Base-by-base conservation (phyloP, 352 stramenopile species). In the Phytopythium litorale region DNA sequence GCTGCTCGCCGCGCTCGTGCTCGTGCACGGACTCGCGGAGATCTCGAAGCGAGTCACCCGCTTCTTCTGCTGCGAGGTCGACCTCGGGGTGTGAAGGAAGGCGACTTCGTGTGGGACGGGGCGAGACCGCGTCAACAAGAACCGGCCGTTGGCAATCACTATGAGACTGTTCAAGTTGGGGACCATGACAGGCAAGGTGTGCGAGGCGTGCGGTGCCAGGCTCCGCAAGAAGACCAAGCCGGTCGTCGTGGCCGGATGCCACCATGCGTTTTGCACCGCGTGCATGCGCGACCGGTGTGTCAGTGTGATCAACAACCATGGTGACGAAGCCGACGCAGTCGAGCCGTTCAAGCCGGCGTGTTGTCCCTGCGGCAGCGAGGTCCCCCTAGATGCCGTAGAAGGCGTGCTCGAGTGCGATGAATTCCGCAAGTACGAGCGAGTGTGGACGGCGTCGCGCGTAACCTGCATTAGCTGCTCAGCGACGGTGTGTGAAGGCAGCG, bases 11-110 rank as follows among this genome's bases (percentile, higher is more conserved):
- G 57, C 73, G 43, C 55, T 82, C 49, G 62, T 71, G 15, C 37
- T 81, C 62, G 54, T 84, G 19, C 75, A 88, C 56, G 75, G 60
- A 12, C 63, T 78, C 53, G 73, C 67, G 30, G 66, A 70, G 8
- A 56, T 81, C 48, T 71, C 78, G 21, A 78, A 84, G 57, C 62
- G 65, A 37, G 58, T 81, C 33, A 89, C 80, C 37, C 73, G 78
- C 18, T 85, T 83, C 63, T 82, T 85, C 59, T 87, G 74, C 64
- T 88, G 80, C 58, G 71, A 66, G 21, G 60, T 45, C 13, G n/a
- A 57, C 3, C 9, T 52, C 25, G 33, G 49, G 30, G 49, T 62
- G 66, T 67, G 30, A 54, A 21, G 32, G 33, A 35, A 40, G 52
- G 23, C n/a, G 16, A 32, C 6, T n/a, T 23, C 6, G 21, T 57